Percentiles rank a stretch among this genome's conserved stretches.
Conservation (phyloP, 805 yeast genomes). For the Yarrowia sp. region DNA sequence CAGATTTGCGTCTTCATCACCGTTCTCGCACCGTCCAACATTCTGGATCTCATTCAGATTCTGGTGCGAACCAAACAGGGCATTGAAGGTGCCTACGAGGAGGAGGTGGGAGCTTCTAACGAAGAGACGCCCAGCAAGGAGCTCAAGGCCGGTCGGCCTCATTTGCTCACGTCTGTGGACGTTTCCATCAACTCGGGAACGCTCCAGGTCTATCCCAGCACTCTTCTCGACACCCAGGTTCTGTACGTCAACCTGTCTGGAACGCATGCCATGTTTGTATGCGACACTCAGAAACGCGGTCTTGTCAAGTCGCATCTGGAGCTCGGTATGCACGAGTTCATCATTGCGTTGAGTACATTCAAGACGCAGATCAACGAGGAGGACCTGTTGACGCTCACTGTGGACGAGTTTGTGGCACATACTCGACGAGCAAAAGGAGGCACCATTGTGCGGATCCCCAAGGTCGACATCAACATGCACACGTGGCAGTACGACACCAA, state of each 20-base stretch:
- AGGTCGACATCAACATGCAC: conserved; percentile 68
- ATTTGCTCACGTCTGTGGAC: conserved; percentile 54
- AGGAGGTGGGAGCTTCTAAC: conserved; percentile 62
- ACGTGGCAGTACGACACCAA: conserved; percentile 55
- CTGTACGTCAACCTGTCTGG: conserved; percentile 44
- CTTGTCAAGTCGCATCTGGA: conserved; percentile 56
- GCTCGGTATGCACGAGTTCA: conserved; percentile 58
- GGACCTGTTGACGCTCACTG: conserved; percentile 44
- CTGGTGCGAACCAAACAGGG: conserved; percentile 70
- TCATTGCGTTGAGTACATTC: conserved; percentile 62
- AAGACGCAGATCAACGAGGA: conserved; percentile 52
- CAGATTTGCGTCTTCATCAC: conserved; percentile 65
- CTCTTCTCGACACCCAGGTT: conserved; percentile 73
- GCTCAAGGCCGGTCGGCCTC: conserved; percentile 16
- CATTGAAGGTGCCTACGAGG: conserved; percentile 65
- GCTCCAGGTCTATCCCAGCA: conserved; percentile 73
- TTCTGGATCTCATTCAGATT: conserved; percentile 72
- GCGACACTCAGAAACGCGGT: conserved; percentile 30
- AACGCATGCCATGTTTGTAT: conserved; percentile 34
- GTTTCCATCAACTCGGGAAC: conserved; percentile 55
- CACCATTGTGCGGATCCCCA: conserved; percentile 73
- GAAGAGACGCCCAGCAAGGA: conserved; percentile 33
- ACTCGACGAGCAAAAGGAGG: conserved; percentile 70
- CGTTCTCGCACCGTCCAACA: conserved; percentile 78
- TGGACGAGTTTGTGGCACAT: conserved; percentile 53